phyloP scores from a whole-genome alignment of 1,139 yeast genomes.

The Nadsonia commutata region DNA sequence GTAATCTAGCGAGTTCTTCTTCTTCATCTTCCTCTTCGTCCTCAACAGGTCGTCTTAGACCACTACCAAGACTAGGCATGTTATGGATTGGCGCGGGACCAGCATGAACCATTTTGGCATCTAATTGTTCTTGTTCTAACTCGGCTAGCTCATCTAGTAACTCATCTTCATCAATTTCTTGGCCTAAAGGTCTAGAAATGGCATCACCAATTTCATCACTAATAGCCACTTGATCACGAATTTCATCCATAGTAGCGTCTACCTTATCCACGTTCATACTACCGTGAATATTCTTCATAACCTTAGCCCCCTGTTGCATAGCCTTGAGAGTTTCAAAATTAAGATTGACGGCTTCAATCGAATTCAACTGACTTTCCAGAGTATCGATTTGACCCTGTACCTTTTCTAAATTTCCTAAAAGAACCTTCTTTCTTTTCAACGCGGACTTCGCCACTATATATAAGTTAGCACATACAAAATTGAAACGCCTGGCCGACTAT shows the following conservation, averaged over 20 bases:
- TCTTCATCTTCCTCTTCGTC: slow-evolving; percentile 73
- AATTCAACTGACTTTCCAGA: slow-evolving; percentile 72
- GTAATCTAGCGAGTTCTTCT: slow-evolving; percentile 75
- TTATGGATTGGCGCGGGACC: slow-evolving; percentile 26
- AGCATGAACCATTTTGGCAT: slow-evolving; percentile 39
- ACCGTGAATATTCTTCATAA: slow-evolving; percentile 92
- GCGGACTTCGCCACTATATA: slow-evolving; percentile 59
- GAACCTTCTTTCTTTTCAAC: slow-evolving; percentile 72
- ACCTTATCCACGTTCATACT: slow-evolving; percentile 93
- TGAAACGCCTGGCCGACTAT: too few relatives aligned
- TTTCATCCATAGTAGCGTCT: slow-evolving; percentile 97
- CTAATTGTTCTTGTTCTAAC: slow-evolving; percentile 67
- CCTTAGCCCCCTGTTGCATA: slow-evolving; percentile 94
- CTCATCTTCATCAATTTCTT: slow-evolving; percentile 65
- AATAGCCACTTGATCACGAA: slow-evolving; percentile 88
- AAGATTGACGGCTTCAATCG: slow-evolving; percentile 90
- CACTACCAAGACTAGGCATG: slow-evolving; percentile 29
- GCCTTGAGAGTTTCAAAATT: slow-evolving; percentile 97
- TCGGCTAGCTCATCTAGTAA: slow-evolving; percentile 89
- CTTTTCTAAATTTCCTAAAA: slow-evolving; percentile 62
- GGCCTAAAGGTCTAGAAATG: slow-evolving; percentile 79
- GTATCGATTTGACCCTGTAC: slow-evolving; percentile 82
- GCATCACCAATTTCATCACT: slow-evolving; percentile 95
- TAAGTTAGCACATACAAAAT: too few relatives aligned
- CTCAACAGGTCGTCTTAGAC: slow-evolving; percentile 17